Base-by-base conservation (phyloP, 768 basidiomycete genomes). In the Calocera viscosa region DNA sequence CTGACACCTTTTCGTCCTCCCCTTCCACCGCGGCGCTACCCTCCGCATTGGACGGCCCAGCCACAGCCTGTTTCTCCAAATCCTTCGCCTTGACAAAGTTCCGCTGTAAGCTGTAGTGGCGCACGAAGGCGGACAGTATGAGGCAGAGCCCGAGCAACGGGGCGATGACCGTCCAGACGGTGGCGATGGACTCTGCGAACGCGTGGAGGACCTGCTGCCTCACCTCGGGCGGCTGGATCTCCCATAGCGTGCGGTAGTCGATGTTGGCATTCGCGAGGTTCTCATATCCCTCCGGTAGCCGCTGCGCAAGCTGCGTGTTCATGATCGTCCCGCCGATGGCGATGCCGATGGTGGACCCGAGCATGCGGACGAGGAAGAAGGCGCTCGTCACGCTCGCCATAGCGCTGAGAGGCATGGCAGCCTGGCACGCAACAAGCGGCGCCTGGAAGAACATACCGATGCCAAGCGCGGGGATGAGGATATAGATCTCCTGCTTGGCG, bases 121-220 rank as follows among this genome's bases (percentile, higher is more conserved):
- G 11, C 53, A 60, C 53, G 30, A 60, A 60, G 14, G 22, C 11
- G 53, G 26, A 28, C 7, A 66, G 40, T 24, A 63, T n/a, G 22
- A 67, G 68, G 0, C 69, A 66, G 41, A 70, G 28, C 19, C 65
- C 64, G 39, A 71, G 49, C 14, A 70, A 63, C 0, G 72, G 72
- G 1, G 71, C 67, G 16, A 43, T 43, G 12, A 85, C 84, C 26
- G 87, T 69, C 87, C 88, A 90, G 28, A 90, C 84, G 63, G 73
- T 73, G 68, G 80, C 80, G 40, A 90, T 84, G 1, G 87, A 83
- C 34, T 79, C 77, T 14, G 86, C 79, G 75, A 84, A 89, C 0
- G 87, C 86, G 66, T 87, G 79, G 34, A 85, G 80, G 11, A 87
- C 76, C 43, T 77, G 77, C 28, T 76, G 71, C 11, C 84, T 84